Base-by-base conservation (phyloP, 1,284 basidiomycete genomes). In the Leccinum huronense region DNA sequence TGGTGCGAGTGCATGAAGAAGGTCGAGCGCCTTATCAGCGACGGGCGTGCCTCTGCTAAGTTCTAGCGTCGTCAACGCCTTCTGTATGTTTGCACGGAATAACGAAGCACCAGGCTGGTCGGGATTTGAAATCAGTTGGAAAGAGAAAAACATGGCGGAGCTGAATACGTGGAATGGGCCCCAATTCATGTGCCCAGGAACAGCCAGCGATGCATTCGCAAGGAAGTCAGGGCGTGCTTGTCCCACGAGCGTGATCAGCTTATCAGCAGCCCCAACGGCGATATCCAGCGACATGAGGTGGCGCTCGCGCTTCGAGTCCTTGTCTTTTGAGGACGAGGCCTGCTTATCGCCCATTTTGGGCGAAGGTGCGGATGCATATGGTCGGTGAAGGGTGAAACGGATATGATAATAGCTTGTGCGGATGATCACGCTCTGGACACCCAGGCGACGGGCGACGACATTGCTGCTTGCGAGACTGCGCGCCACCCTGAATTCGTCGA, bases 81-180 rank as follows among this genome's bases (percentile, higher is more conserved):
- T 89, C 69, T 82, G 83, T 69, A 93, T 88, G 69, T 88, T 89
- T 58, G 83, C 82, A 38, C 89, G 86, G 79, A 91, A 90, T 45
- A 90, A 78, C 27, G 81, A 83, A 54, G 87, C 89, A 27, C 87
- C 89, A 57, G 87, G 86, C 69, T 91, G 89, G 63, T 90, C 87
- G 57, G 90, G 88, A 70, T 89, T 86, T 58, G 86, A 84, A 70
- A 92, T 88, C 48, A 92, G 82, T 72, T 92, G 89, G 78, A 92
- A 91, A 19, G 88, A 89, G 82, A 92, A 92, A 78, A 92, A 92
- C 88, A 93, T 92, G 60, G 89, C 89, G 13, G 90, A 90, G 57
- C 88, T 88, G 80, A 93, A 93, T 68, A 87, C 85, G 73, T 93
- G 90, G 78, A 89, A 88, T 0, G 89, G 88, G 3, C 86, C 87